These are phyloP conservation scores for Cardiospermum halicacabum DNA, from an alignment of 345 rosid species.

Conservation along the genomic window DNA sequence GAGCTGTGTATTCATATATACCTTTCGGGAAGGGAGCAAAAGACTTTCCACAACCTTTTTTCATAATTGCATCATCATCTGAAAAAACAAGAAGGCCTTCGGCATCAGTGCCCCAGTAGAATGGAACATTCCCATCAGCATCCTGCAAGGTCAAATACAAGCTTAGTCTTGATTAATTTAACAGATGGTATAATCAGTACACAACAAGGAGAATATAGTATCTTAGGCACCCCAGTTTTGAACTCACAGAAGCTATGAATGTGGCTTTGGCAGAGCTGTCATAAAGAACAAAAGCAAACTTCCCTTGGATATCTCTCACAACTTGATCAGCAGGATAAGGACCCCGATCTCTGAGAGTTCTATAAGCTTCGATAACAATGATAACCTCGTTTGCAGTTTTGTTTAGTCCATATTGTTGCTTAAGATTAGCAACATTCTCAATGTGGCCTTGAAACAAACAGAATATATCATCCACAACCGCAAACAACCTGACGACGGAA, in stretches of 20 bases:
- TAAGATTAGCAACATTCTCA: conserved; percentile 72
- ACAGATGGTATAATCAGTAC: neutral
- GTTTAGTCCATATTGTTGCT: conserved; percentile 89
- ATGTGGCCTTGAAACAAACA: conserved; percentile 94
- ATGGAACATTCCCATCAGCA: conserved; percentile 77
- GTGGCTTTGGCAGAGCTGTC: conserved; percentile 57
- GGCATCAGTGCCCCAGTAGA: conserved; percentile 86
- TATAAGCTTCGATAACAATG: conserved; percentile 81
- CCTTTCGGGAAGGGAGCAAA: conserved; percentile 97
- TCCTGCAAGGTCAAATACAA: conserved; percentile 43
- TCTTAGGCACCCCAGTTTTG: neutral
- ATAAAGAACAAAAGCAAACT: conserved; percentile 66
- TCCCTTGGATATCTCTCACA: conserved; percentile 75
- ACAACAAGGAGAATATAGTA: neutral
- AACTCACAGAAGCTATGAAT: conserved; percentile 78
- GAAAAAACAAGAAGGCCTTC: conserved; percentile 78
- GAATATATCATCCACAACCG: conserved; percentile 89
- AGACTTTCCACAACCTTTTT: conserved; percentile 89
- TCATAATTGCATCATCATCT: conserved; percentile 57
- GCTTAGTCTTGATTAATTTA: neutral
- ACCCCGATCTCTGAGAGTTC: conserved; percentile 93
- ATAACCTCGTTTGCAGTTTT: conserved; percentile 88
- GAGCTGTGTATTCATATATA: no score
- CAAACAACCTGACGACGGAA: conserved; percentile 57
- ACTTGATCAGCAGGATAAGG: conserved; percentile 97